These are phyloP conservation scores for Fragaria iinumae DNA, from an alignment of 306 rosid species.

Conservation along the genomic window DNA sequence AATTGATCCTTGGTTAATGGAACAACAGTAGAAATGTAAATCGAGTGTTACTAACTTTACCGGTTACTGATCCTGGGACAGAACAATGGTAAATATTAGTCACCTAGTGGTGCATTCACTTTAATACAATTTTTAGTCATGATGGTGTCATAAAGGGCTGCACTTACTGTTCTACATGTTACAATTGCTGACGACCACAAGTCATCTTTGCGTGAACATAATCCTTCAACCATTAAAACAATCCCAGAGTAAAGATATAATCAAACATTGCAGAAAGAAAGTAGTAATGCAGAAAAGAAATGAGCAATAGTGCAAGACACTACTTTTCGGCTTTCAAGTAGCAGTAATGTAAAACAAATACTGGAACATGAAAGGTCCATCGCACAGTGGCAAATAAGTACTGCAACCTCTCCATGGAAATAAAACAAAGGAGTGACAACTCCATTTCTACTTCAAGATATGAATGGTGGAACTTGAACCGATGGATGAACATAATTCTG, in stretches of 20 bases:
- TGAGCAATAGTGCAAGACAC: neutral
- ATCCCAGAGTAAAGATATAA: slow-evolving; percentile 1
- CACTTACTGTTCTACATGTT: slow-evolving; percentile 6
- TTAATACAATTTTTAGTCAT: neutral
- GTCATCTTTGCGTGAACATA: slow-evolving; percentile 1
- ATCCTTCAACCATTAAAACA: slow-evolving; percentile 11
- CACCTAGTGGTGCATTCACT: slow-evolving; percentile 3
- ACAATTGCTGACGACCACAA: neutral
- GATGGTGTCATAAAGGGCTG: neutral
- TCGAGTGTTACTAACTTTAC: neutral
- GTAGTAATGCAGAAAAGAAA: neutral
- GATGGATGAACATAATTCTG: too few species aligned
- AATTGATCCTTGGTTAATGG: neutral
- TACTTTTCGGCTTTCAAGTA: neutral
- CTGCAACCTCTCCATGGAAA: neutral
- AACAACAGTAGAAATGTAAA: neutral
- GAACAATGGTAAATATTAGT: slow-evolving; percentile 1
- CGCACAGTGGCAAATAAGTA: neutral
- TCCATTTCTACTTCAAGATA: neutral
- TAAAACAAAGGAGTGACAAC: neutral
- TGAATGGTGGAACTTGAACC: neutral
- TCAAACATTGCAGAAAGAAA: neutral
- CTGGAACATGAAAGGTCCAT: neutral
- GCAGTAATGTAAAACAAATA: neutral
- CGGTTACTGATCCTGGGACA: neutral